Base-by-base conservation (phyloP, 352 stramenopile genomes). In the Globisporangium carolinianum region DNA sequence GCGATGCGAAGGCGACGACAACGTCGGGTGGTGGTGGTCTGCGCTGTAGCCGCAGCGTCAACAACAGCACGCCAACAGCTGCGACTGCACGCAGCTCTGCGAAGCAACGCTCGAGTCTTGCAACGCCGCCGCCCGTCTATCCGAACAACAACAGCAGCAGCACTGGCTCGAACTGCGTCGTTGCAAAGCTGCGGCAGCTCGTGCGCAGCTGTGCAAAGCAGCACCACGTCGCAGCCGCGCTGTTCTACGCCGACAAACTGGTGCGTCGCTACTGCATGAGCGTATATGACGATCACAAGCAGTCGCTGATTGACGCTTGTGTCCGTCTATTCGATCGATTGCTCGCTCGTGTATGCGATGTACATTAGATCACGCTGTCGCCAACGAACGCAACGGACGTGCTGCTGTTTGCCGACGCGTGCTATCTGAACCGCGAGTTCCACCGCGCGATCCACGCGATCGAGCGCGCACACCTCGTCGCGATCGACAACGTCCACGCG, bases 191-290 rank as follows among this genome's bases (percentile, higher is more conserved):
- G 35, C 67, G 75, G 46, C 53, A 57, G 17, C 64, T 85, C 12
- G 76, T 87, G 9, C 67, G 56, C 15, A 71, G 65, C 48, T 90
- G 74, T 61, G 60, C 70, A 8, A 66, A 73, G 18, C 68, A 77
- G 49, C 79, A 89, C 18, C 79, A 89, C 47, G 61, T 72, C 18
- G 52, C 53, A 0, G 71, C 78, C 4, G 82, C 83, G 57, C 69
- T 90, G 8, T 94, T 92, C 48, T 91, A 91, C 59, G 76, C 82
- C 3, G 83, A 94, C 55, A 94, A 94, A 69, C 60, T 93, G 36
- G 74, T 76, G 55, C 47, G 61, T 71, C 3, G 15, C 39, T 41
- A 9, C n/a, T 15, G 7, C 35, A 32, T 14, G 37, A n/a, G n/a
- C 8, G 2, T 15, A 6, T 4, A 9, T 24, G n/a, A 10, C 15